Evolutionary conservation across 2,329 filamentous ascomycete species (phyloP).

Genomic region (Fusarium denticulatum): DNA sequence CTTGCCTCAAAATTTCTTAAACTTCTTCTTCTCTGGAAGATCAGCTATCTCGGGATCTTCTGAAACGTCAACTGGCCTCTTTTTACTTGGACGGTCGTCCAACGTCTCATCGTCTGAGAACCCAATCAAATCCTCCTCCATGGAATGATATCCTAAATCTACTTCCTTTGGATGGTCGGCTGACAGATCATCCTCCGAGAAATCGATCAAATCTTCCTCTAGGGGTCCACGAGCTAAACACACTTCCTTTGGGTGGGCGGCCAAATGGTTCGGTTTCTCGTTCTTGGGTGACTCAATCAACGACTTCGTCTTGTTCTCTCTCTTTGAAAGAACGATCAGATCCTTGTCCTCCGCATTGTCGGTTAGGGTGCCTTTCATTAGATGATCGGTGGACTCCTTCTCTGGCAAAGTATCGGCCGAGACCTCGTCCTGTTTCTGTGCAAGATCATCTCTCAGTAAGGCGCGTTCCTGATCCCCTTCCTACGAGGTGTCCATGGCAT

Average conservation of each 20-base stretch:
- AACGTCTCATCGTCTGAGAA: not conserved
- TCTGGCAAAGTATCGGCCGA: not conserved
- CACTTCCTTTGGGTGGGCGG: not conserved
- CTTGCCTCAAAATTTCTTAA: not conserved
- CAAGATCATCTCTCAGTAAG: not conserved
- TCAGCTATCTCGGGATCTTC: not conserved
- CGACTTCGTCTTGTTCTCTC: not conserved
- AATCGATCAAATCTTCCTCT: not conserved
- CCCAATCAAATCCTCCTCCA: not conserved
- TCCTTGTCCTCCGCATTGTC: not conserved
- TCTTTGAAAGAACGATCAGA: not conserved
- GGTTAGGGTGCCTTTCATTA: not conserved
- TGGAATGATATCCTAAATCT: not conserved
- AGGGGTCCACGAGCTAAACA: not conserved
- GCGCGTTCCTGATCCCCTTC: not conserved
- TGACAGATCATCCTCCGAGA: not conserved
- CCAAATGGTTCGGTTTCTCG: not conserved
- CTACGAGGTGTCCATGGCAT: conserved; percentile 4
- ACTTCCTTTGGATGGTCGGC: not conserved
- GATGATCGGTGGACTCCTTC: not conserved
- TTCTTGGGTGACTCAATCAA: not conserved
- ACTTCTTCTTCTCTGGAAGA: not conserved
- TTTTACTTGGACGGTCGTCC: not conserved
- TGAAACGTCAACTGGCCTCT: not conserved
- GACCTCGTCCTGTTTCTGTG: not conserved